Evolutionary conservation across 2,329 filamentous ascomycete species (phyloP).

Genomic region (Akanthomyces lecanii): DNA sequence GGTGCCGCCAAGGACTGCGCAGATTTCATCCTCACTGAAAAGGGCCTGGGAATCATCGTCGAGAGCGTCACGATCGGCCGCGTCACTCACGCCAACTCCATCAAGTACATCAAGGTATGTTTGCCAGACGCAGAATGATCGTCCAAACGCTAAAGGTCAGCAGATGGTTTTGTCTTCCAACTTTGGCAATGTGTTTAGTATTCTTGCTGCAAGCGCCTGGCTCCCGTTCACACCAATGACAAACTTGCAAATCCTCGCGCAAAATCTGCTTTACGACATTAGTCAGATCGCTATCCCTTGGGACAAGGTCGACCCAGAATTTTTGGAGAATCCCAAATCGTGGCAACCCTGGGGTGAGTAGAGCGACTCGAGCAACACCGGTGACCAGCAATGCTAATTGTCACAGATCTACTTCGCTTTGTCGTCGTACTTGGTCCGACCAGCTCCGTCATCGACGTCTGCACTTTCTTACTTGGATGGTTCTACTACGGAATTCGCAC

Average conservation of each 20-base stretch:
- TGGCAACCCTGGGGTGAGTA: constrained; percentile 24
- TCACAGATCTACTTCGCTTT: constrained; percentile 26
- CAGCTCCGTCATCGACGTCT: constrained; percentile 27
- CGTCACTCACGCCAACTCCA: constrained; percentile 27
- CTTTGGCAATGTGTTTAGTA: constrained; percentile 29
- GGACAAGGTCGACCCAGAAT: constrained; percentile 27
- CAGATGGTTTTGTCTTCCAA: constrained; percentile 30
- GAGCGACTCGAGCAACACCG: neutral
- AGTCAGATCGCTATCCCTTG: constrained; percentile 29
- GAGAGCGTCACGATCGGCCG: constrained; percentile 25
- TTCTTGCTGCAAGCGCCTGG: constrained; percentile 27
- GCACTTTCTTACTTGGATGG: constrained; percentile 24
- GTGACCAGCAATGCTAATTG: neutral
- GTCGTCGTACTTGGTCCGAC: constrained; percentile 26
- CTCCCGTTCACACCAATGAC: constrained; percentile 28
- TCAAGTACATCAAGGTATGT: constrained; percentile 28
- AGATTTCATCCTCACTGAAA: constrained; percentile 28
- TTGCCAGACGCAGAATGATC: neutral
- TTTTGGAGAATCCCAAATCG: constrained; percentile 24
- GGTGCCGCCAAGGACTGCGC: constrained; percentile 28
- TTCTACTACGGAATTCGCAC: constrained; percentile 25
- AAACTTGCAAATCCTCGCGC: constrained; percentile 25
- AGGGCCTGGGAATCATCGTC: constrained; percentile 27
- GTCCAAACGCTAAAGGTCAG: neutral
- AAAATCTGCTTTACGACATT: constrained; percentile 29